Evolutionary conservation across 768 basidiomycete genomes (phyloP), one percentile per base, ranked within the genome.

Genomic region (Baorangia bicolor): DNA sequence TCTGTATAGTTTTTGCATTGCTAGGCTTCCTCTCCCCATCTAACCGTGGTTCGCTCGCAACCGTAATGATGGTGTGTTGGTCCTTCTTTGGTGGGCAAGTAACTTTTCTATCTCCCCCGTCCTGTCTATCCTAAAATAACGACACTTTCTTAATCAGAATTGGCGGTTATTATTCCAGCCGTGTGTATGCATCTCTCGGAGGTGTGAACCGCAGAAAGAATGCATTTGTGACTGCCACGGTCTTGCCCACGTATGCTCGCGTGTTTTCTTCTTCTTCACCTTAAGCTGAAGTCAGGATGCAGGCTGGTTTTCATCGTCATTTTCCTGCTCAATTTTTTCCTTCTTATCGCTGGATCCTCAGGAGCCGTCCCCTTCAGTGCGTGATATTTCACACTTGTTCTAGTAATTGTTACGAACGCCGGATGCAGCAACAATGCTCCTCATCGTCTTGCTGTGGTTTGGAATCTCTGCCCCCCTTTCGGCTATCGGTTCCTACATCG

Each of bases 311-410:
- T 98, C 70, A 73, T 82, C 21, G 67, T 93, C 53, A 87, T 98
- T 46, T 95, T 94, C 75, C 70, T 95, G n/a, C 81, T 98, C 55
- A 92, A 98, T 67, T 78, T 97, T 30, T 92, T 95, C 79, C 83
- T 98, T 23, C 76, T 98, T 53, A 75, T 81, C 3, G 88, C 90
- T 16, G 86, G 86, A 4, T 94, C 94, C 2, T 96, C 95, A 6
- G 96, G 96, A 10, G 96, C 96, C 12, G 93, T 99, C 40, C 96
- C 96, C 4, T 96, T 98, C 69, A 92, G 95, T 85, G 62, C 52
- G 76, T 69, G 7, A 39, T 16, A 40, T 30, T 12, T n/a, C 16
- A 31, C 35, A n/a, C 6, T 4, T 35, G 10, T 18, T 11, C 21
- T 31, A 44, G 23, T 53, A 20, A 31, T 40, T 18, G 20, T 63